Evolutionary conservation across 1,284 basidiomycete genomes (phyloP), one percentile per base, ranked within the genome.

Genomic region (Marasmius tenuissimus): DNA sequence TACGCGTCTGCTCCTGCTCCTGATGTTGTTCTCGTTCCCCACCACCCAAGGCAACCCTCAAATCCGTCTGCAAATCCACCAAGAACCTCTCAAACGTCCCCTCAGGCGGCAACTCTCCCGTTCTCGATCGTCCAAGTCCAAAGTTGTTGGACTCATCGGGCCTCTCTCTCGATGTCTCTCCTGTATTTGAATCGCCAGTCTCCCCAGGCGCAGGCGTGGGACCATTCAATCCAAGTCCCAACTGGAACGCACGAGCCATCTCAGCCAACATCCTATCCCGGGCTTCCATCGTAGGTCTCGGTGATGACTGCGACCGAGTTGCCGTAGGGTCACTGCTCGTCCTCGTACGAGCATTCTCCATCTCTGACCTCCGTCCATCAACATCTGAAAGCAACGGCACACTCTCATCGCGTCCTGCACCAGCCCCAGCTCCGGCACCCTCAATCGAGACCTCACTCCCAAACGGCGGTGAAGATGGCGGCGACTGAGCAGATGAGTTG

Each of bases 51-150:
- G 86, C 85, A 20, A 76, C 71, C 61, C 90, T 76, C 58, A 92
- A 75, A 72, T 92, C 90, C 22, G 80, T 75, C 71, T 92, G 90
- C 59, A 92, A 70, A 71, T 92, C 89, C 42, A 89, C 73, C 65
- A 92, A 75, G 75, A 92, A 92, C 40, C 87, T 81, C 68, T 92
- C 91, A 69, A 92, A 92, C 67, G 85, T 88, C 60, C 86, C 88
- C 66, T 88, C 87, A 1, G 84, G 77, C 1, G 88, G 85, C n/a
- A 79, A 63, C 1, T 67, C 49, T 16, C 34, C 45, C 6, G 45
- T 34, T 40, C 40, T 1, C 64, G 50, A 33, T 59, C 61, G 37
- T 45, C 57, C 14, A 34, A 27, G 14, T 37, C 57, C 60, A 11
- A 38, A 33, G 3, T 50, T 51, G 33, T 61, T 18, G 9, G 52